These are phyloP conservation scores for Wallacemonas sp. DNA, from an alignment of 208 protist genomes.

Conservation along the genomic window DNA sequence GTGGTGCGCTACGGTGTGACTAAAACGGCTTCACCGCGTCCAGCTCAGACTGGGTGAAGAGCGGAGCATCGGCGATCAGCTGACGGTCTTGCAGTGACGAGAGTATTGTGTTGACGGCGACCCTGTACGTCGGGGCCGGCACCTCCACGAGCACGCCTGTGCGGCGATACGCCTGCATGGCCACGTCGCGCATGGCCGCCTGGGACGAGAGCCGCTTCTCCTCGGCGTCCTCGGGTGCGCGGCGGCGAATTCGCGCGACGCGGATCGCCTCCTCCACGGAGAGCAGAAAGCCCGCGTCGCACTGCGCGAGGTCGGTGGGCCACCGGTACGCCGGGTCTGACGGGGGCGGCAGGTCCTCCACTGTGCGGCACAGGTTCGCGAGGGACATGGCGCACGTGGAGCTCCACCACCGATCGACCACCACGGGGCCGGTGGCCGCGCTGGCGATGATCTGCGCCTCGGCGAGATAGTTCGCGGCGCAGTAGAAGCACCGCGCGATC, in stretches of 20 bases:
- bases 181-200: slow-evolving; percentile 50
- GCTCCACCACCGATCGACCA: slow-evolving; percentile 82
- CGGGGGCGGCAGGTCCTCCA: slow-evolving; percentile 32
- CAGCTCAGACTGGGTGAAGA: slow-evolving; percentile 48
- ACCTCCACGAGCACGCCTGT: slow-evolving; percentile 45
- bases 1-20: no score
- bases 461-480: slow-evolving; percentile 69
- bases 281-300: slow-evolving; percentile 40
- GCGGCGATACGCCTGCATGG: slow-evolving; percentile 57
- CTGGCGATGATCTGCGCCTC: slow-evolving; percentile 29
- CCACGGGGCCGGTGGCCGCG: slow-evolving; percentile 22
- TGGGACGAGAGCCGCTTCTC: slow-evolving; percentile 52
- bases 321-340: slow-evolving; percentile 52
- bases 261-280: slow-evolving; percentile 64
- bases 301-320: slow-evolving; percentile 46
- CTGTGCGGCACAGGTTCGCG: slow-evolving; percentile 28
- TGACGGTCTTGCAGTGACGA: slow-evolving; percentile 26
- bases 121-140: slow-evolving; percentile 37
- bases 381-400: slow-evolving; percentile 82
- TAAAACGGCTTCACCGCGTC: slow-evolving; percentile 43
- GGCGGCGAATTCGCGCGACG: slow-evolving; percentile 44
- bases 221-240: slow-evolving; percentile 62
- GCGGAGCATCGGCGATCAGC: slow-evolving; percentile 24
- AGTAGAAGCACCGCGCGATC: slow-evolving; percentile 67
- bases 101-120: slow-evolving; percentile 63